Base-by-base conservation (phyloP, 805 yeast genomes). In the Kazachstania martiniae region DNA sequence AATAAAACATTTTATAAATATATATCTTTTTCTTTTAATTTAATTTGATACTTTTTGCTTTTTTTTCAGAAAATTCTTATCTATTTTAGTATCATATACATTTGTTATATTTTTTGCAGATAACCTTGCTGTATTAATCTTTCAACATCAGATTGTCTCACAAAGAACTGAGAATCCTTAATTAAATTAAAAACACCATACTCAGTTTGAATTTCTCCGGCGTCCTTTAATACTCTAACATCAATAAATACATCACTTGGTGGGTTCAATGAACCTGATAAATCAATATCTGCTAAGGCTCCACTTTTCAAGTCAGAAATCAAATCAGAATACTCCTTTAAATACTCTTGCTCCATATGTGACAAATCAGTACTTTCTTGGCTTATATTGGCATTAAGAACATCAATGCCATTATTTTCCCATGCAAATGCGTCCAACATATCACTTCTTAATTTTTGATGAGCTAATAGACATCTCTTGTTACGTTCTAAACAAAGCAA, bases 141-240 rank as follows among this genome's bases (percentile, higher is more conserved):
- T 50, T 89, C 96, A 5, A 91, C 98, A 49, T 91, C 98, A 0
- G 91, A 78, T 44, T 84, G 89, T 37, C 98, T 66, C 13, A 89
- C 96, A 51, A 82, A 89, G 51, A 89, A 87, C 51, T 91, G 97
- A 3, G 95, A 82, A 53, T 89, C 89, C 49, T 87, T 89, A 3
- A 93, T 83, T 42, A 91, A 61, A 47, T 87, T 87, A 61, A 91
- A 86, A 3, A 85, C 95, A 15, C 96, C 98, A 47, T 89, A 89
- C 53, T 89, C 98, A 0, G 98, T 91, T 51, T 87, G 95, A 22
- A 89, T 85, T 51, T 91, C 97, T 2, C 98, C 98, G 0, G 94
- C 96, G 47, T 89, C 94, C 52, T 81, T 81, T 32, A 89, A 58
- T 6, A 89, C 97, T 36, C 98, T 63, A 4, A 91, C 97, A 49